A percentile compares a stretch with the other conserved stretches of the same genome.
These are phyloP conservation scores for Tetratostichococcus sp. DNA, from an alignment of 139 green algal species.

Conservation along the genomic window DNA sequence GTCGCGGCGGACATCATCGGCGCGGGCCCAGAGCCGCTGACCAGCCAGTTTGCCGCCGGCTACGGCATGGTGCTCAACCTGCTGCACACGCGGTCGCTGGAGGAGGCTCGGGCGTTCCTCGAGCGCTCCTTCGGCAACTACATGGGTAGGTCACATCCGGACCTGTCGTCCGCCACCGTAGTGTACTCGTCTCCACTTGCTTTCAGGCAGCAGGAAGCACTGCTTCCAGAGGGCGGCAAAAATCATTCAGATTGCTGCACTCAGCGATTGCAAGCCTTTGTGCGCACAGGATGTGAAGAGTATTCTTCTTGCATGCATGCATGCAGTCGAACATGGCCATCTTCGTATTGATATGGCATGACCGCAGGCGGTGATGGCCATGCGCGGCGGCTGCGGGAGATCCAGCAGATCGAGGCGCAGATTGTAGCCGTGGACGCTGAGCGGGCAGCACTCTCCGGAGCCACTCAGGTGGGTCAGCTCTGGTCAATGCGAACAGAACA, in stretches of 20 bases:
- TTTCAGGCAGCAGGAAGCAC: no score
- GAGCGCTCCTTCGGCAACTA: conserved; percentile 55
- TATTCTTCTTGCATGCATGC: no score
- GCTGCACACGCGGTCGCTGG: conserved; percentile 62
- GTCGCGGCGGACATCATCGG: conserved; percentile 63
- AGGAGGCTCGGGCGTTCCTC: conserved; percentile 68
- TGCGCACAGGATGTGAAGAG: no score
- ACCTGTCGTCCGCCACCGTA: no score
- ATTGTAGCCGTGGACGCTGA: conserved; percentile 8
- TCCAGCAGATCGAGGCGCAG: conserved; percentile 25
- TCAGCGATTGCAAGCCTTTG: no score
- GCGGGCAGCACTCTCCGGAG: neutral
- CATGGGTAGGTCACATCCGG: conserved; percentile 1
- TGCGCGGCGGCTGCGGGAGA: conserved; percentile 19
- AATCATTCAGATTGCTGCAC: no score
- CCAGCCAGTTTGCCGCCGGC: conserved; percentile 57
- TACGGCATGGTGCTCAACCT: conserved; percentile 89
- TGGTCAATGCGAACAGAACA: no score
- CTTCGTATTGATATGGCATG: no score
- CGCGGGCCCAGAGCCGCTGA: conserved; percentile 70
- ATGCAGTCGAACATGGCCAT: no score
- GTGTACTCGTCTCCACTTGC: neutral
- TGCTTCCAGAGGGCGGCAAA: no score
- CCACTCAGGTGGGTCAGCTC: neutral
- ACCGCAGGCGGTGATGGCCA: neutral